These are phyloP conservation scores for Boletus insuetus DNA, from an alignment of 768 basidiomycete species.

Conservation along the genomic window DNA sequence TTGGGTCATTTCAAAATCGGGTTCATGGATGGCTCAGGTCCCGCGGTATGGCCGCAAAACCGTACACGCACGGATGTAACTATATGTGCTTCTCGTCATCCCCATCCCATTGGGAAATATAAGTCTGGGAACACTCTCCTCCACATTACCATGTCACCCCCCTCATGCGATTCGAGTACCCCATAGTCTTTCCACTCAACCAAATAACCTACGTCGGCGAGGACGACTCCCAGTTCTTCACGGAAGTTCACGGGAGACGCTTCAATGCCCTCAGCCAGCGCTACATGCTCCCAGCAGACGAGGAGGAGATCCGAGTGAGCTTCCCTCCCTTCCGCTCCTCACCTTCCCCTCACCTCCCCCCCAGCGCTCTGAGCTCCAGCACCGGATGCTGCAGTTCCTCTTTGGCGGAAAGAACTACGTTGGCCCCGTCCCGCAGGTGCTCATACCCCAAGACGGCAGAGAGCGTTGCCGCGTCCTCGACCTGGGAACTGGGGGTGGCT, in stretches of 20 bases:
- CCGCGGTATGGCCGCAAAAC: conserved; percentile 33
- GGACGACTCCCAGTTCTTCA: conserved; percentile 54
- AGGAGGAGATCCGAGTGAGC: conserved; percentile 60
- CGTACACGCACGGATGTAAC: conserved; percentile 20
- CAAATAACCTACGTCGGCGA: conserved; percentile 38
- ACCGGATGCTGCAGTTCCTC: conserved; percentile 66
- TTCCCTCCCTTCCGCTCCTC: neutral
- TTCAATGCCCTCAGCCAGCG: conserved; percentile 53
- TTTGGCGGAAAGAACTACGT: conserved; percentile 62
- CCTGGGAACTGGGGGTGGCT: conserved; percentile 65
- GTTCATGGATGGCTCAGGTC: conserved; percentile 23
- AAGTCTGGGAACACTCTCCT: conserved; percentile 22
- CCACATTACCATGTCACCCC: conserved; percentile 21
- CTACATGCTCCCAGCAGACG: conserved; percentile 66
- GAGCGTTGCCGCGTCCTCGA: conserved; percentile 51
- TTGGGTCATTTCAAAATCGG: conserved; percentile 31
- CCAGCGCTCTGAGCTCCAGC: conserved; percentile 62
- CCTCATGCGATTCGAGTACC: conserved; percentile 32
- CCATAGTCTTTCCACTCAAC: conserved; percentile 33
- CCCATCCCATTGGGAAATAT: conserved; percentile 27
- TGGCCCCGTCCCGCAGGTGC: conserved; percentile 58
- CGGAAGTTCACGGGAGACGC: conserved; percentile 47
- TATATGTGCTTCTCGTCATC: conserved; percentile 33
- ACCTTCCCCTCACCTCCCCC: neutral
- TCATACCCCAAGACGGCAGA: conserved; percentile 37